Percentiles rank a stretch among this genome's conserved stretches.
Evolutionary conservation across 108 stramenopile species (phyloP).

Genomic region (Schizochytrium sp.): DNA sequence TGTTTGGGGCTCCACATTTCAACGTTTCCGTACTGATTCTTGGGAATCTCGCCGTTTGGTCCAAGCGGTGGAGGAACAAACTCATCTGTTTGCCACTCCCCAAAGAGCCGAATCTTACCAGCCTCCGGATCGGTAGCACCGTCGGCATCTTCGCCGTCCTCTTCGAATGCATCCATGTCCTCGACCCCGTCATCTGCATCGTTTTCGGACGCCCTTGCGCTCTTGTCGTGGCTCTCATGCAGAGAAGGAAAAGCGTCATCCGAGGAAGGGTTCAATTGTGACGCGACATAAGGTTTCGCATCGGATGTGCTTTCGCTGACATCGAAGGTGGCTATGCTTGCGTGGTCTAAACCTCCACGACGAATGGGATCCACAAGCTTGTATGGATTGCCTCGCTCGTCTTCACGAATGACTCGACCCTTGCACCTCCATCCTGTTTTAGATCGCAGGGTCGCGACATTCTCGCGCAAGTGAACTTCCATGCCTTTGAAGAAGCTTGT

Average conservation of each 20-base stretch:
- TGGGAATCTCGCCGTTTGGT: background rate
- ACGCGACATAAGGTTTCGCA: no score
- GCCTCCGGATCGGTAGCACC: background rate
- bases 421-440: background rate
- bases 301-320: no score
- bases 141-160: background rate
- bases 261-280: no score
- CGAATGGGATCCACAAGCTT: background rate
- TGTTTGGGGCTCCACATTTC: background rate
- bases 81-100: background rate
- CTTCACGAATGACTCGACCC: background rate
- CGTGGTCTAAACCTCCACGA: background rate
- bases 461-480: background rate
- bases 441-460: background rate
- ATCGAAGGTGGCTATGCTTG: no score
- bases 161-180: background rate
- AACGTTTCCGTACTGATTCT: background rate
- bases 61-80: background rate
- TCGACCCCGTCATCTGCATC: background rate
- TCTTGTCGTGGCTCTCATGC: no score
- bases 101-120: background rate
- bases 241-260: no score
- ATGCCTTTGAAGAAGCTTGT: background rate
- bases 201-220: background rate
- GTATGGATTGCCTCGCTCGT: background rate